Percentiles rank a stretch among this genome's conserved stretches.
phyloP scores from a whole-genome alignment of 129 eudicot genomes.

The Lonicera japonica region DNA sequence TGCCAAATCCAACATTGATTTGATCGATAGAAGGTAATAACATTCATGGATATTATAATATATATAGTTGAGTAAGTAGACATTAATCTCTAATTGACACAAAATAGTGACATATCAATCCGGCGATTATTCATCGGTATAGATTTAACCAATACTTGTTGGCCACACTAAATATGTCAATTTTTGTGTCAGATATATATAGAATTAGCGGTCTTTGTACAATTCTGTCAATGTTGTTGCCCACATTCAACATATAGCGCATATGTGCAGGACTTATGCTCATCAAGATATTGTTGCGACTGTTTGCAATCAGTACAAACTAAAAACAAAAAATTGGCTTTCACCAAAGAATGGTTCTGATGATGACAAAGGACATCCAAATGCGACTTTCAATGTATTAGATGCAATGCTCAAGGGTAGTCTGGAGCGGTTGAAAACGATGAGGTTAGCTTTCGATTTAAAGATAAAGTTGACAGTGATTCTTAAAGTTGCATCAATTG shows the following conservation, averaged over 20 bases:
- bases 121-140: neutral
- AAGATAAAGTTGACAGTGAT: neutral
- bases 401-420: slow-evolving; percentile 55
- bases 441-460: slow-evolving; percentile 44
- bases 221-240: too few relatives aligned
- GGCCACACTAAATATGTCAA: too few relatives aligned
- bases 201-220: too few relatives aligned
- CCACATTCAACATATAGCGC: too few relatives aligned
- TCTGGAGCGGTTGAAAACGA: slow-evolving; percentile 55
- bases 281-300: slow-evolving; percentile 26
- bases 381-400: slow-evolving; percentile 46
- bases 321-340: slow-evolving; percentile 15
- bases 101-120: too few relatives aligned
- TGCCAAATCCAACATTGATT: slow-evolving; percentile 16
- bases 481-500: neutral
- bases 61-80: too few relatives aligned
- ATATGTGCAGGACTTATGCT: slow-evolving; percentile 17
- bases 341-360: slow-evolving; percentile 23
- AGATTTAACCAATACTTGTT: too few relatives aligned
- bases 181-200: too few relatives aligned
- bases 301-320: slow-evolving; percentile 25
- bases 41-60: neutral
- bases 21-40: slow-evolving; percentile 35
- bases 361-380: slow-evolving; percentile 30
- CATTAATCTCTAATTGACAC: neutral